phyloP scores from a whole-genome alignment of 176 grass and related monocot genomes.

The Carex littledalei region DNA sequence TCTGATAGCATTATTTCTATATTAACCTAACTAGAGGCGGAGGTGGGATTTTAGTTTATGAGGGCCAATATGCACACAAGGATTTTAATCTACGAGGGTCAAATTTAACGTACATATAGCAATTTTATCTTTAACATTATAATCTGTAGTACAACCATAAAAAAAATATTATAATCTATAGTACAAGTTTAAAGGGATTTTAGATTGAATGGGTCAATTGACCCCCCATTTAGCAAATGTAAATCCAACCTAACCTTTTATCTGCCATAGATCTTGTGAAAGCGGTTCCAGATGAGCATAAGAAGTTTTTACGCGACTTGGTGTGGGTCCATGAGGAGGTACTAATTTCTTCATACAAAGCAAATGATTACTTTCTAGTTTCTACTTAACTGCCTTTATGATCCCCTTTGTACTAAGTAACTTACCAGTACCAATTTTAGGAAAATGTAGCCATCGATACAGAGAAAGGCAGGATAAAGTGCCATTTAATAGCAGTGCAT shows the following conservation, averaged over 20 bases:
- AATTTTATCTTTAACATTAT: too few species aligned
- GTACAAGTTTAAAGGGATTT: too few species aligned
- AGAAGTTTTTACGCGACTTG: slow-evolving; percentile 67
- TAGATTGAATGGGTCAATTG: too few species aligned
- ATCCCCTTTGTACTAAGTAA: background rate
- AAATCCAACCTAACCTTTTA: background rate
- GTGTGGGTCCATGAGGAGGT: slow-evolving; percentile 96
- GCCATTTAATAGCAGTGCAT: slow-evolving; percentile 78
- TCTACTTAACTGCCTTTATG: background rate
- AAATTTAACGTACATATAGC: too few species aligned
- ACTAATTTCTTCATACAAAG: slow-evolving; percentile 4
- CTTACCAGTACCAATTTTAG: slow-evolving; percentile 23
- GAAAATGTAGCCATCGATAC: slow-evolving; percentile 56
- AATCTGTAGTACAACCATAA: too few species aligned
- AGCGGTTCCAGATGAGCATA: slow-evolving; percentile 71
- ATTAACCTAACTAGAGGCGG: background rate
- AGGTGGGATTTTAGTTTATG: too few species aligned
- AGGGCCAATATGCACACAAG: too few species aligned
- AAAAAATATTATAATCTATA: too few species aligned
- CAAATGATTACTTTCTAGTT: background rate
- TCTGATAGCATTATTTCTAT: background rate
- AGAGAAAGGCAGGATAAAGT: slow-evolving; percentile 51
- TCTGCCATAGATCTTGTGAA: slow-evolving; percentile 48
- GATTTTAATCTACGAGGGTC: too few species aligned
- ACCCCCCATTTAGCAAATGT: too few species aligned